These are phyloP conservation scores for Sedum album DNA, from an alignment of 164 flowering plant species.

Conservation along the genomic window DNA sequence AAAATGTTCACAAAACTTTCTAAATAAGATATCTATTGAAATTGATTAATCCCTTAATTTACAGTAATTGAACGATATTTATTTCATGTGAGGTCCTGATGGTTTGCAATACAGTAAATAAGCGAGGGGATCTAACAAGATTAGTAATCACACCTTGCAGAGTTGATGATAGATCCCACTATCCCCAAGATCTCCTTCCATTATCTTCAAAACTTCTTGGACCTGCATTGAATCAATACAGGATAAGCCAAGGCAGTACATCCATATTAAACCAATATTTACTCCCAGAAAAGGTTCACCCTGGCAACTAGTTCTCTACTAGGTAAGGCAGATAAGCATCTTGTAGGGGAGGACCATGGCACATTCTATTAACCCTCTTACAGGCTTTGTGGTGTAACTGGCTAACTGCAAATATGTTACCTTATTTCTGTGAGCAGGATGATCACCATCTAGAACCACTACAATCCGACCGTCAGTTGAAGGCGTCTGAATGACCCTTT, in stretches of 20 bases:
- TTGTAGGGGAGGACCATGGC: background rate
- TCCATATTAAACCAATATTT: background rate
- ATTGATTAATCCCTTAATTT: too few species aligned
- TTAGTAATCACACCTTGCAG: conserved; percentile 38
- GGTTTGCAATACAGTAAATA: background rate
- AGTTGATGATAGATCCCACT: conserved; percentile 56
- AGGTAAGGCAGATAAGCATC: background rate
- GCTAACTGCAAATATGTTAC: conserved; percentile 18
- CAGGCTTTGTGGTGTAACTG: background rate
- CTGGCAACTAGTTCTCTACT: background rate
- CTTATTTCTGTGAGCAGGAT: conserved; percentile 60
- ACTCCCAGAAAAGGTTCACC: background rate
- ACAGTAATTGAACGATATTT: too few species aligned
- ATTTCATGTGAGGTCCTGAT: too few species aligned
- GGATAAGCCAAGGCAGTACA: background rate
- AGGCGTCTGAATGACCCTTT: conserved; percentile 38
- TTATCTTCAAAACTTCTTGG: conserved; percentile 53
- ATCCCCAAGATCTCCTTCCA: conserved; percentile 68
- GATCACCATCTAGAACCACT: conserved; percentile 53
- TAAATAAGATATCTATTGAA: too few species aligned
- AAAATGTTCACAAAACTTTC: too few species aligned
- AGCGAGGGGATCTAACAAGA: background rate
- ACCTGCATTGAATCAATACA: conserved; percentile 33
- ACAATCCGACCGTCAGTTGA: conserved; percentile 38
- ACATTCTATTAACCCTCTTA: background rate